Percentiles rank a stretch among this genome's conserved stretches.
phyloP scores from a whole-genome alignment of 495 filamentous ascomycete species.

The Aspergillus cavernicola region DNA sequence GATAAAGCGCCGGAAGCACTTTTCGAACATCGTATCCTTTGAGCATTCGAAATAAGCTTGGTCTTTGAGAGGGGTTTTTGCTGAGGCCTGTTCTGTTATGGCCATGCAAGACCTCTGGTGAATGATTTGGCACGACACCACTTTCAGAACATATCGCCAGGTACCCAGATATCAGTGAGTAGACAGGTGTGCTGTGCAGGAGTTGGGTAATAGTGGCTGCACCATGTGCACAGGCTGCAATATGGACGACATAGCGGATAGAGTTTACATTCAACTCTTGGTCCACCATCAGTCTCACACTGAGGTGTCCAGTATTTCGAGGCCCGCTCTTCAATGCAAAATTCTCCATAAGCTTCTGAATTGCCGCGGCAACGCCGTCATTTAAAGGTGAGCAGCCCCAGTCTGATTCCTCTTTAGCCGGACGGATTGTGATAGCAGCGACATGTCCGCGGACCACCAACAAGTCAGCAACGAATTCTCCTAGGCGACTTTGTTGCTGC shows the following conservation, averaged over 20 bases:
- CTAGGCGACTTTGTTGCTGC: constrained; percentile 61
- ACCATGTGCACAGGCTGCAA: constrained; percentile 37
- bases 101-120: background rate
- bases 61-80: background rate
- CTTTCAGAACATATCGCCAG: constrained; percentile 26
- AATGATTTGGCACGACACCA: background rate
- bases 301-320: constrained; percentile 64
- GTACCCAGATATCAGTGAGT: constrained; percentile 30
- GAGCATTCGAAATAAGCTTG: constrained; percentile 10
- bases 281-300: constrained; percentile 61
- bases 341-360: constrained; percentile 56
- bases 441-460: constrained; percentile 59
- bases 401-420: constrained; percentile 33
- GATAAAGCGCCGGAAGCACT: constrained; percentile 7
- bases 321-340: constrained; percentile 48
- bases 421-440: constrained; percentile 61
- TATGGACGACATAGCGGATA: constrained; percentile 38
- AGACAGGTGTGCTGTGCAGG: constrained; percentile 21
- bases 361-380: constrained; percentile 50
- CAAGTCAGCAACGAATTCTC: constrained; percentile 67
- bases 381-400: constrained; percentile 54
- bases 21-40: constrained; percentile 3
- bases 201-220: constrained; percentile 26
- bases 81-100: background rate
- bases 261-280: constrained; percentile 37